Base-by-base conservation (phyloP, 2,329 filamentous ascomycete species). In the Ambrosiella cleistominuta region DNA sequence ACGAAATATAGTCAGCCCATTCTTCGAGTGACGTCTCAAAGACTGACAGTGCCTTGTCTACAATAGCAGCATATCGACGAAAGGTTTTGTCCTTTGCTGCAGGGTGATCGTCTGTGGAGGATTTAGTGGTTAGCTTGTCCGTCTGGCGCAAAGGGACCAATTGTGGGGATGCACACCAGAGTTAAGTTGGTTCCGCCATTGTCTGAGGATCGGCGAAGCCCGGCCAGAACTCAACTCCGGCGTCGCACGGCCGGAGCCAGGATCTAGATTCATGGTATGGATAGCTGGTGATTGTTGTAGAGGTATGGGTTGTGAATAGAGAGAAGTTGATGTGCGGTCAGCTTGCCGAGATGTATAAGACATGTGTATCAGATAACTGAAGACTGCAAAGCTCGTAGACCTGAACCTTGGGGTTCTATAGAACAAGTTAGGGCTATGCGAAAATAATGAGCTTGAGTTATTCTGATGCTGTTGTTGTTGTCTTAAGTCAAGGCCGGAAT, bases 1-100 rank as follows among this genome's bases (percentile, higher is more conserved):
- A 98, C 15, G 91, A 95, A 66, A 98, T 98, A 68, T 98, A 98
- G 72, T 98, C 93, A 54, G 94, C 93, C 93, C 93, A 98, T 81
- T 98, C 93, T 71, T 97, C 89, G 64, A 96, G 76, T 37, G 88
- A 83, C 13, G 88, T 90, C 68, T 98, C 93, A 73, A 96, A 98
- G 39, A 95, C 77, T 51, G 86, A 80, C 62, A 98, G 77, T 39
- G 89, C 86, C 69, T 89, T 82, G 66, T 97, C 91, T 63, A 98
- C 83, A 60, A 82, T 86, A 54, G 84, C 81, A 50, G 89, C 88
- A 80, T 97, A 98, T 69, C 90, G 86, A 63, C 90, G 88, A 68
- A 88, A 91, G 57, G 76, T 70, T 68, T 84, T 84, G 70, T 84
- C 81, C 68, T 80, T 82, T 49, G 71, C 71, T 12, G 49, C 51